These are phyloP conservation scores for Coemansia sp. DNA, from an alignment of 192 early-diverging fungal genomes.

Conservation along the genomic window DNA sequence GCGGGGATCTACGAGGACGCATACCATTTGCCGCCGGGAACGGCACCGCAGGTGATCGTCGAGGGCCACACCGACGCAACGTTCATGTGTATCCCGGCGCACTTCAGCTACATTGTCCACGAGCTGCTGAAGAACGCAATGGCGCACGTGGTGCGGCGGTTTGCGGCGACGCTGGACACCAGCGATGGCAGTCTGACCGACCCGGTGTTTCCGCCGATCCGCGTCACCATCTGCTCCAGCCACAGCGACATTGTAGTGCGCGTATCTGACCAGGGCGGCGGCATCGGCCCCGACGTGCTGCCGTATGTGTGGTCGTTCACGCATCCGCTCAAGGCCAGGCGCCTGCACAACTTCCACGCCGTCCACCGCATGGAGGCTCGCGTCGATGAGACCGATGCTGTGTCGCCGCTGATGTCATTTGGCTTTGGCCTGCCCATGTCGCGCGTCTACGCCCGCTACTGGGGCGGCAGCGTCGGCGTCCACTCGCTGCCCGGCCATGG, in stretches of 20 bases:
- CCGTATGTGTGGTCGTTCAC: slow-evolving; percentile 81
- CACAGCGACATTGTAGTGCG: slow-evolving; percentile 79
- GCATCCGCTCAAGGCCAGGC: slow-evolving; percentile 60
- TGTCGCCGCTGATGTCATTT: slow-evolving; percentile 55
- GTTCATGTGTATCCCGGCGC: slow-evolving; percentile 93
- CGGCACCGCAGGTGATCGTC: slow-evolving; percentile 70
- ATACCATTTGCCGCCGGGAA: slow-evolving; percentile 44
- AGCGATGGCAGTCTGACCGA: not conserved
- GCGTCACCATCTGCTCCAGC: slow-evolving; percentile 78
- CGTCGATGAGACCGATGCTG: slow-evolving; percentile 59
- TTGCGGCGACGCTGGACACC: slow-evolving; percentile 35
- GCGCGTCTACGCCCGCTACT: slow-evolving; percentile 90
- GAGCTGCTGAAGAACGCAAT: slow-evolving; percentile 90
- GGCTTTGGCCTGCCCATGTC: slow-evolving; percentile 94
- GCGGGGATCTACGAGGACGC: slow-evolving; percentile 48
- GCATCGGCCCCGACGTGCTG: slow-evolving; percentile 67
- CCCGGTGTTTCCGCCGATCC: slow-evolving; percentile 71
- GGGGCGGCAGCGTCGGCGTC: slow-evolving; percentile 84
- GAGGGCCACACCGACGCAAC: slow-evolving; percentile 71
- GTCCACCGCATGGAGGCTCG: slow-evolving; percentile 78
- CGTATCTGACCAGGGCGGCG: slow-evolving; percentile 92
- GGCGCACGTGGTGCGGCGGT: slow-evolving; percentile 63
- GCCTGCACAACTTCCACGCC: slow-evolving; percentile 67
- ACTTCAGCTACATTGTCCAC: slow-evolving; percentile 91
- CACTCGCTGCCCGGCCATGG: slow-evolving; percentile 85